Evolutionary conservation across 2,329 filamentous ascomycete species (phyloP), one percentile per base, ranked within the genome.

Genomic region (Nothophoma quercina): DNA sequence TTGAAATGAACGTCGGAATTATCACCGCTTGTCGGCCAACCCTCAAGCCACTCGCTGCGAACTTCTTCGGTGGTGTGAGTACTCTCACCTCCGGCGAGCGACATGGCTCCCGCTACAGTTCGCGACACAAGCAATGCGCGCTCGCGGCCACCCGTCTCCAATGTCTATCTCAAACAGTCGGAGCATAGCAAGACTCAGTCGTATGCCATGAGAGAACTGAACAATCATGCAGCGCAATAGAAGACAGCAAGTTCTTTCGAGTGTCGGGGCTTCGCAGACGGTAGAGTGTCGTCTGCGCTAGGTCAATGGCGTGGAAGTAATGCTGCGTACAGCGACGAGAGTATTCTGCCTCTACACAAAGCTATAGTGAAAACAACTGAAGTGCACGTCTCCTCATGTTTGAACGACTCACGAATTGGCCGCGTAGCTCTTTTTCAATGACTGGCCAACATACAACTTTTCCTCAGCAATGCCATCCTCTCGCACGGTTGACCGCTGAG

Each of bases 91-190:
- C 42, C 13, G 33, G 42, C 7, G 32, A 29, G 10, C 21, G 32
- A 5, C 39, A 47, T n/a, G 34, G 43, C 26, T 47, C 34, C 16
- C 23, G 32, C 5, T 47, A 47, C 19, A 26, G 43, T 19, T 47
- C 34, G 18, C 23, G 19, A 23, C 25, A 23, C 34, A 34, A 28
- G 13, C 16, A 38, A 33, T 9, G 26, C n/a, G n/a, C 34, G 8
- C 2, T 19, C 26, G 2, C 18, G 44, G 18, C 19, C 28, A 6
- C 15, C 25, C n/a, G 19, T 16, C 12, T 39, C 44, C n/a, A 25
- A 18, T 13, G 34, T 25, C 12, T 38, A 39, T 10, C 7, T 47
- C 4, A 32, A 32, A 12, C 33, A 47, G 4, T 7, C n/a, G 5
- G 25, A 46, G 12, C 33, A 16, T 8, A 39, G n/a, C 6, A 19